Evolutionary conservation across 164 flowering plant genomes (phyloP), one percentile per base, ranked within the genome.

Genomic region (Vitis labrusca): DNA sequence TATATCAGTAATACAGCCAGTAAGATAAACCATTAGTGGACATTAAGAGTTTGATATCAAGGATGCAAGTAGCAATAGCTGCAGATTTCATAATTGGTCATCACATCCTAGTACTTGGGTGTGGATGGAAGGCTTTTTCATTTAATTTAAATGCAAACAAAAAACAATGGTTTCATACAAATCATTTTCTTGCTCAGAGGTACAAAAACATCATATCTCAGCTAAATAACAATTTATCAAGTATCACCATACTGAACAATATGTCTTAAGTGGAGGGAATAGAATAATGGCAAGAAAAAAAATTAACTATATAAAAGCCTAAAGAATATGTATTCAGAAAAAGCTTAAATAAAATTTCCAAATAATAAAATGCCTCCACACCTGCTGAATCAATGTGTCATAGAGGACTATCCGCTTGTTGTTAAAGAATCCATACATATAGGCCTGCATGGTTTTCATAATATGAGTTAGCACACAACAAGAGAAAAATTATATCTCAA

Each of bases 331-430:
- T 63, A 23, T 23, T 23, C 1, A 12, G n/a, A 56, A 48, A 44
- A 62, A 51, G 13, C 3, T 47, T 3, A 10, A 5, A 17, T 10
- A 50, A n/a, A 13, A 9, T 19, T 52, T 37, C 10, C 14, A 30
- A 10, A 15, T 16, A 48, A 65, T 64, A 54, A 17, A 54, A 63
- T n/a, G 55, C 62, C 5, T 60, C 29, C 77, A 63, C 19, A 96
- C 99, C 97, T 96, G 99, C 74, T 96, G 98, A 74, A 96, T 85
- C 81, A 96, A 78, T 37, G 99, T 96, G 78, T 96, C 99, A 80
- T 89, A 93, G 49, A 96, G 93, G 64, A 92, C 99, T 72, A 96
- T 96, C 23, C 99, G 86, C 85, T 96, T 96, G 85, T 93, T 96
- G 55, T 92, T 96, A 68, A 91, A 93, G 81, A 96, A 96, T 44